Evolutionary conservation across 345 rosid species (phyloP), one percentile per base, ranked within the genome.

Genomic region (Durio zibethinus): DNA sequence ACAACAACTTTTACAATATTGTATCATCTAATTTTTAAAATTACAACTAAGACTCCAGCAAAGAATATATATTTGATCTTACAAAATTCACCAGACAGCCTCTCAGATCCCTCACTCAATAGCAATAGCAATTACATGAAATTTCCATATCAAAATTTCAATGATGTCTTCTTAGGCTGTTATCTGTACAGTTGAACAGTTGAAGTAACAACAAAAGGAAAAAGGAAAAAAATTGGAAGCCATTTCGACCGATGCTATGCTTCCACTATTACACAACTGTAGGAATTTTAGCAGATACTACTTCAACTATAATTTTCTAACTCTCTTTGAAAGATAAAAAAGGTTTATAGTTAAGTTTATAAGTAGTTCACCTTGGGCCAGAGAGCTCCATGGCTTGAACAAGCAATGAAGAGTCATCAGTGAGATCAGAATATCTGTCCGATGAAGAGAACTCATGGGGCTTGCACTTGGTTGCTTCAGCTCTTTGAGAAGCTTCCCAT

Each of bases 311-410:
- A 73, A 57, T 21, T 65, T 15, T 52, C 76, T 65, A 73, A 40
- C 52, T 72, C 74, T 72, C 72, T 64, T 74, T 38, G 23, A 31
- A 11, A 42, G 50, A 76, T 11, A 38, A 29, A 72, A 47, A 29
- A 40, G 52, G 25, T 43, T 8, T 67, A 31, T 40, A 29, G 8
- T 14, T n/a, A 18, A 67, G 12, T n/a, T 40, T 18, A 11, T 15
- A 73, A 50, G 83, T 52, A 62, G 29, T 74, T 95, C 89, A 95
- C 87, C 99, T 90, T 25, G 99, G 99, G 36, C 99, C 98, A 27
- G 99, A 95, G 56, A 95, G 97, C 80, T 95, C 99, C 97, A 95
- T 95, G 67, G 99, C 99, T 85, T 95, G 98, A 76, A 81, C 97
- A 73, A 95, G 89, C 78, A 93, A 82, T 43, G 91, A 89, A 63